phyloP scores from a whole-genome alignment of 2,329 filamentous ascomycete species.

The Epichloe festucae region DNA sequence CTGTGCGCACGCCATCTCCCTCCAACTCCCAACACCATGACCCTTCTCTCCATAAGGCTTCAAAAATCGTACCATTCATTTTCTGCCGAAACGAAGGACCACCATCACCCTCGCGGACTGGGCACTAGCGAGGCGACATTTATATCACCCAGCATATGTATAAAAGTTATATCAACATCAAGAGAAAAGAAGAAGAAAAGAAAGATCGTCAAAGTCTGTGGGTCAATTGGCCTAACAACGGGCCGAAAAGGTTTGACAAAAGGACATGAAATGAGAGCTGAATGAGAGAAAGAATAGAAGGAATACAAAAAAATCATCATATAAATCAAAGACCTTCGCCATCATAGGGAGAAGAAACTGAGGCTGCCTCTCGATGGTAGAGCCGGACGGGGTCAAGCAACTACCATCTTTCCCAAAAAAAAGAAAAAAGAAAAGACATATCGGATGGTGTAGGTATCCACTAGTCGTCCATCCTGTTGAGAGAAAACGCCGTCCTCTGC shows the following conservation, averaged over 20 bases:
- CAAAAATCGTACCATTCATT: background rate
- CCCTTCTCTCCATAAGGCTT: background rate
- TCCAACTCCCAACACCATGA: background rate
- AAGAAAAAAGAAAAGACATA: background rate
- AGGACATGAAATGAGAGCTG: constrained; percentile 6
- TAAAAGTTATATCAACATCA: constrained; percentile 3
- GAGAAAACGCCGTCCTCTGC: constrained; percentile 18
- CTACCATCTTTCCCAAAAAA: background rate
- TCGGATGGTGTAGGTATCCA: constrained; percentile 9
- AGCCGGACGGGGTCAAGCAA: background rate
- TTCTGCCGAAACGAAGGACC: background rate
- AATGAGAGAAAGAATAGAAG: background rate
- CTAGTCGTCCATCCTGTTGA: constrained; percentile 8
- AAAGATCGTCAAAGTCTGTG: constrained; percentile 12
- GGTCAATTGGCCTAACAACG: background rate
- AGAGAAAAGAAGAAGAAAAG: background rate
- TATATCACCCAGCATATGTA: constrained; percentile 1
- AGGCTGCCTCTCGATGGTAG: background rate
- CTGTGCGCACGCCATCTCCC: background rate
- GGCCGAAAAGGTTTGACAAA: constrained; percentile 7
- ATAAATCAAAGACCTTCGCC: constrained; percentile 5
- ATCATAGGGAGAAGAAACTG: background rate
- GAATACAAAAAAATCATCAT: background rate
- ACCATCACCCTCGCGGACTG: background rate
- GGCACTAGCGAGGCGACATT: background rate